These are phyloP conservation scores for Coemansia sp. DNA, from an alignment of 192 early-diverging fungal genomes.

Conservation along the genomic window DNA sequence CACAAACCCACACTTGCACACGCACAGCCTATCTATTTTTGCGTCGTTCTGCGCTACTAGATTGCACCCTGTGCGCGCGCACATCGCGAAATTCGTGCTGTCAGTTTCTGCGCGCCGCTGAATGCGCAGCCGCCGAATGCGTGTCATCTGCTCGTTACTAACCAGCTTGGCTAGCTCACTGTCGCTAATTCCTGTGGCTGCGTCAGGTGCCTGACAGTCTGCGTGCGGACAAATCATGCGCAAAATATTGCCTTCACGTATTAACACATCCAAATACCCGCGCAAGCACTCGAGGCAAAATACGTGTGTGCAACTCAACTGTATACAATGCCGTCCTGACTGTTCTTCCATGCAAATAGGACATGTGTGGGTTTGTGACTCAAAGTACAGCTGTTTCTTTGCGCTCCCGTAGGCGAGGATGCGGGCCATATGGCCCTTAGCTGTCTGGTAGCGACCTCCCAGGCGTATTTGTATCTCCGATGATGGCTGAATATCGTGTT, in stretches of 20 bases:
- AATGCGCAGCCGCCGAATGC: neutral
- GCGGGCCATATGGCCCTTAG: neutral
- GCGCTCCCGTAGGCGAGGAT: neutral
- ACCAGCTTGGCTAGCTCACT: neutral
- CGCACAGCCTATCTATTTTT: neutral
- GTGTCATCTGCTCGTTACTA: neutral
- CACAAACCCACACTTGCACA: neutral
- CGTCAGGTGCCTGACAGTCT: neutral
- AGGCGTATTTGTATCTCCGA: neutral
- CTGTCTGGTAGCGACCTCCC: neutral
- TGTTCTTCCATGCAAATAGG: slow-evolving; percentile 33
- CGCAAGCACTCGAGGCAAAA: slow-evolving; percentile 14
- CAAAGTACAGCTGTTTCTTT: slow-evolving; percentile 7
- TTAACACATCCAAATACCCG: slow-evolving; percentile 9
- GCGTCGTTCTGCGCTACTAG: neutral
- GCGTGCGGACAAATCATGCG: neutral
- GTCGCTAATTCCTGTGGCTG: neutral
- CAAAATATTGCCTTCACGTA: neutral
- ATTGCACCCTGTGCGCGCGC: neutral
- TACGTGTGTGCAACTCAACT: slow-evolving; percentile 26
- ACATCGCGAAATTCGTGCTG: neutral
- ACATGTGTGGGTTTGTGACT: slow-evolving; percentile 13
- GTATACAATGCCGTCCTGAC: slow-evolving; percentile 22
- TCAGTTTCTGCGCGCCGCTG: neutral
- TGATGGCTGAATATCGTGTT: neutral